A percentile compares a stretch with the other conserved stretches of the same genome.
Conservation (phyloP, 148 eudicot species). For the Rhododendron vialii region DNA sequence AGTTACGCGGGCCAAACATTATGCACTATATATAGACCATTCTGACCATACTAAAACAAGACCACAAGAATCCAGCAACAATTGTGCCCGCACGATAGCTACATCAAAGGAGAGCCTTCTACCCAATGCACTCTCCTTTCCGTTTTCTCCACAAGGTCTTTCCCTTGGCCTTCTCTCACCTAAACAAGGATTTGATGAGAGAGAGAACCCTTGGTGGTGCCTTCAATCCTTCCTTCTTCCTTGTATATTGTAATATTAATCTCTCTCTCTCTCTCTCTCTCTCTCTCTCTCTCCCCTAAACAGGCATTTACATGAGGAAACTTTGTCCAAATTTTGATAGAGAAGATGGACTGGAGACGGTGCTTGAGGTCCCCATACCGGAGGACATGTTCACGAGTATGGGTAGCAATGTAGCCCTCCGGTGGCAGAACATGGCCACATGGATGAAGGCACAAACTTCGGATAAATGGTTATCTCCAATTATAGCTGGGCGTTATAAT, state of each 20-base stretch:
- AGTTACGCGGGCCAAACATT: not conserved
- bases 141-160: not conserved
- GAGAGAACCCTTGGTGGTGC: not conserved
- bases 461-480: conserved; percentile 78
- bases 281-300: not conserved
- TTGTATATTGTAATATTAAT: not conserved
- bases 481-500: conserved; percentile 62
- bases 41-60: not conserved
- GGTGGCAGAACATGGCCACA: conserved; percentile 81
- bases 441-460: conserved; percentile 94
- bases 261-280: not conserved
- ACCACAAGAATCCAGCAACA: conserved; percentile 1
- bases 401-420: conserved; percentile 56
- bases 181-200: not conserved
- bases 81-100: conserved; percentile 27
- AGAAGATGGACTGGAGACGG: conserved; percentile 82
- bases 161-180: not conserved
- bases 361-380: conserved; percentile 92
- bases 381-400: conserved; percentile 80
- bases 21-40: not conserved
- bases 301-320: conserved; percentile 51
- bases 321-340: conserved; percentile 82
- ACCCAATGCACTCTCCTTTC: conserved; percentile 2
- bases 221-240: not conserved
- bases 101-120: conserved; percentile 32